phyloP scores from a whole-genome alignment of 2,329 filamentous ascomycete genomes.

The Dothistroma pini region DNA sequence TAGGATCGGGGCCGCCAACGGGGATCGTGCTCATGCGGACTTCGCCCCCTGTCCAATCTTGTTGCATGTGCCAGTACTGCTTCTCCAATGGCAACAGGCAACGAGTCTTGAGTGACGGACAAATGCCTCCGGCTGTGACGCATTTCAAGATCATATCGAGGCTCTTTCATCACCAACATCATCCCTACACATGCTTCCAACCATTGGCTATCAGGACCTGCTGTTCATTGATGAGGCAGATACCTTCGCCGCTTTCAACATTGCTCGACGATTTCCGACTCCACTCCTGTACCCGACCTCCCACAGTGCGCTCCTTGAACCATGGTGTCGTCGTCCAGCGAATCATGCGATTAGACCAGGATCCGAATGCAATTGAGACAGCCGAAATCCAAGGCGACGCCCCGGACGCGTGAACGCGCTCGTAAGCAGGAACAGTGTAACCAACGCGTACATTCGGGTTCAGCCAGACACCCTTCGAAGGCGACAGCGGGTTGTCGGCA shows the following conservation, averaged over 20 bases:
- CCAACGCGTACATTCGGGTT: conserved; percentile 68
- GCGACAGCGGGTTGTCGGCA: conserved; percentile 61
- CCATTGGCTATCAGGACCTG: conserved; percentile 29
- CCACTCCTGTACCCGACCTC: conserved; percentile 18
- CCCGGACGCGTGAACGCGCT: conserved; percentile 41
- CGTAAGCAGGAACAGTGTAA: conserved; percentile 56
- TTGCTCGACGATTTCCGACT: conserved; percentile 22
- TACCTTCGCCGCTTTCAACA: conserved; percentile 31
- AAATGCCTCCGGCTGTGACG: not conserved
- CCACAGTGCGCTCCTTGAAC: conserved; percentile 32
- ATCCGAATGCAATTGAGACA: conserved; percentile 49
- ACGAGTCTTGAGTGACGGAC: not conserved
- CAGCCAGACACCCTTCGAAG: conserved; percentile 56
- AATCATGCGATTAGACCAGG: conserved; percentile 57
- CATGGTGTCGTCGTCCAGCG: conserved; percentile 43
- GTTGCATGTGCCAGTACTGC: not conserved
- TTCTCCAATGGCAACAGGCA: conserved; percentile 10
- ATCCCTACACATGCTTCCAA: conserved; percentile 28
- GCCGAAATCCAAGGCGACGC: conserved; percentile 23
- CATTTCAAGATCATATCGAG: conserved; percentile 31
- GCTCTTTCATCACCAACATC: conserved; percentile 16
- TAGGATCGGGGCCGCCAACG: conserved; percentile 12
- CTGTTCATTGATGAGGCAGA: conserved; percentile 31
- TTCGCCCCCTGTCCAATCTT: not conserved
- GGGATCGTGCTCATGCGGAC: conserved; percentile 1